A percentile compares a stretch with the other conserved stretches of the same genome.
phyloP scores from a whole-genome alignment of 164 flowering plant genomes.

The Hamamelis virginiana region DNA sequence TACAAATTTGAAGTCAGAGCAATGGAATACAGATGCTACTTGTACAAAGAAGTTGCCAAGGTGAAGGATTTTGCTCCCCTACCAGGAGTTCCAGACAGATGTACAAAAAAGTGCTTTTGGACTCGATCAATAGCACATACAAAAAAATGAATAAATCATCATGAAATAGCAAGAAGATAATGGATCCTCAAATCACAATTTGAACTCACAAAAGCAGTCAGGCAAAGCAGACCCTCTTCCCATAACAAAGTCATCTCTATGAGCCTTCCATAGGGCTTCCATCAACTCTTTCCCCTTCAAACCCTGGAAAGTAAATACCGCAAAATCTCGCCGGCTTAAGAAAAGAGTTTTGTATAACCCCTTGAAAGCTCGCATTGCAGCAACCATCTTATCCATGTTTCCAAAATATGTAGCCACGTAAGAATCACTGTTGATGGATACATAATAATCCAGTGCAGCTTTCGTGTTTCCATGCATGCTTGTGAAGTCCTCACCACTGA shows the following conservation, averaged over 20 bases:
- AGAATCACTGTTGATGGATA: slow-evolving; percentile 86
- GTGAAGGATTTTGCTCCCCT: neutral
- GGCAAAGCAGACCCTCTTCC: slow-evolving; percentile 92
- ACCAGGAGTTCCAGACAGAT: neutral
- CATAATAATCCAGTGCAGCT: slow-evolving; percentile 91
- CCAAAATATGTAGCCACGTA: slow-evolving; percentile 95
- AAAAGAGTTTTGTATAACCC: slow-evolving; percentile 73
- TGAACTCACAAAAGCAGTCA: slow-evolving; percentile 90
- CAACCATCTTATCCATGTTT: slow-evolving; percentile 99
- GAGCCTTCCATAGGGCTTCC: slow-evolving; percentile 70
- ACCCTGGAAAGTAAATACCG: slow-evolving; percentile 52
- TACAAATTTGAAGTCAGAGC: neutral
- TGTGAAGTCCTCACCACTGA: slow-evolving; percentile 58
- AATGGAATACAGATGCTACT: neutral
- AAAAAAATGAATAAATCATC: neutral
- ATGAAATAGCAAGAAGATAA: neutral
- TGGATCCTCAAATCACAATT: slow-evolving; percentile 34
- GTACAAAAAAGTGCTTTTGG: neutral
- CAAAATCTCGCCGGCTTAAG: slow-evolving; percentile 75
- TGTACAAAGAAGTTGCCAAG: neutral
- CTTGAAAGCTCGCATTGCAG: slow-evolving; percentile 82
- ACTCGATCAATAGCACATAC: too few species aligned
- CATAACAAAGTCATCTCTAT: slow-evolving; percentile 65
- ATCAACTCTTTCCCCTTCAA: slow-evolving; percentile 51
- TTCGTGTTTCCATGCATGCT: slow-evolving; percentile 97